These are phyloP conservation scores for Striga hermonthica DNA, from an alignment of 305 asterid genomes.

Conservation along the genomic window DNA sequence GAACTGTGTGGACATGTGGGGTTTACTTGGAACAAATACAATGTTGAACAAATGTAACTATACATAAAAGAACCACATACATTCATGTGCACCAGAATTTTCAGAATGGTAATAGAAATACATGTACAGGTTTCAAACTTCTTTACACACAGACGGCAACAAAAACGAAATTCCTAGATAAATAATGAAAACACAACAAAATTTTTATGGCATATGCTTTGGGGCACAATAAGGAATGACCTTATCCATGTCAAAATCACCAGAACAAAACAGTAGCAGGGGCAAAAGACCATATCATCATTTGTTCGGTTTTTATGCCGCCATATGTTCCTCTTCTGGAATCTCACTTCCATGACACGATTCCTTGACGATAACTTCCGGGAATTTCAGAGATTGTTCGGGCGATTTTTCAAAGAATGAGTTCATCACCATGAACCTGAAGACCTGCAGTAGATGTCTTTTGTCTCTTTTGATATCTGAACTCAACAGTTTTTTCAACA, in stretches of 20 bases:
- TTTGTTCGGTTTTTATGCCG: slow-evolving; percentile 3
- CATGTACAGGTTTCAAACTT: no score
- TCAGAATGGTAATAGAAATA: no score
- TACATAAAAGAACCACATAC: no score
- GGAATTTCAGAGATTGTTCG: slow-evolving; percentile 2
- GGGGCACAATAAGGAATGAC: no score
- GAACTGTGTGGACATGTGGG: no score
- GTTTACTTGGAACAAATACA: no score
- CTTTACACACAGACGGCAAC: no score
- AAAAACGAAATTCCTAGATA: no score
- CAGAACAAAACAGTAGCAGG: background rate
- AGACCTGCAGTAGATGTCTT: slow-evolving; percentile 63
- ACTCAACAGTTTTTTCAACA: slow-evolving; percentile 65
- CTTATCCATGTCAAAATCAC: background rate
- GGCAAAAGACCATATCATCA: slow-evolving; percentile 11
- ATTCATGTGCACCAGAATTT: no score
- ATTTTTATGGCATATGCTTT: no score
- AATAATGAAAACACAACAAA: no score
- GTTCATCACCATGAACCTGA: slow-evolving; percentile 79
- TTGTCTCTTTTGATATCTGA: slow-evolving; percentile 70
- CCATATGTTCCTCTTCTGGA: slow-evolving; percentile 29
- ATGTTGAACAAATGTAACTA: no score
- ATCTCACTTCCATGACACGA: slow-evolving; percentile 30
- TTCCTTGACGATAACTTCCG: background rate
- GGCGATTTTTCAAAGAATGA: slow-evolving; percentile 13